These are phyloP conservation scores for Pseudogymnoascus sp. DNA, from an alignment of 2,329 filamentous ascomycete species.

Conservation along the genomic window DNA sequence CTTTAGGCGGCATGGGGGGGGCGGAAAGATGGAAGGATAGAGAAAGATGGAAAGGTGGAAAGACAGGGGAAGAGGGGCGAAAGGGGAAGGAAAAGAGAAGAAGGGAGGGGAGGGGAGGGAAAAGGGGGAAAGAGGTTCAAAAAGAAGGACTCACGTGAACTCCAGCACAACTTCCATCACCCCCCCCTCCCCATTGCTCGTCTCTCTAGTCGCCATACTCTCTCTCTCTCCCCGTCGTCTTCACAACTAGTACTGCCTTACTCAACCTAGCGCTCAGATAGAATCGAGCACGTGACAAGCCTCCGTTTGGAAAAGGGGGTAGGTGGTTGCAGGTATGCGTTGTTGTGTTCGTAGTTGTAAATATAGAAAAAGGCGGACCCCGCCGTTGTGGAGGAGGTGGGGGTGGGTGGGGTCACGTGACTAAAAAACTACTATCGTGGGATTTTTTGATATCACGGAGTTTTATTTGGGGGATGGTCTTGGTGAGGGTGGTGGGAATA, in stretches of 20 bases:
- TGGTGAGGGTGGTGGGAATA: too few species aligned
- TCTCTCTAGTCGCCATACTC: neutral
- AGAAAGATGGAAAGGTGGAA: too few species aligned
- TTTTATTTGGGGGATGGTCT: too few species aligned
- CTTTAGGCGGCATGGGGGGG: neutral
- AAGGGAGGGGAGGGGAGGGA: neutral
- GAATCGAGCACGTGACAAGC: too few species aligned
- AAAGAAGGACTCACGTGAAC: constrained; percentile 40
- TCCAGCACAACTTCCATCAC: constrained; percentile 39
- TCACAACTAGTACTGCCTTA: neutral
- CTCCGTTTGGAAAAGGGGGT: too few species aligned
- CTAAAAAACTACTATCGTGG: neutral
- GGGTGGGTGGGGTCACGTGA: constrained; percentile 12
- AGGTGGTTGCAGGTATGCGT: too few species aligned
- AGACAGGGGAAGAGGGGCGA: neutral
- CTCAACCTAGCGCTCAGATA: too few species aligned
- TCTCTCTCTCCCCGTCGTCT: constrained; percentile 12
- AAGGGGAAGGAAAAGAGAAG: neutral
- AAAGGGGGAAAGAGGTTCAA: neutral
- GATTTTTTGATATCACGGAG: neutral
- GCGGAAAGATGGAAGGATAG: neutral
- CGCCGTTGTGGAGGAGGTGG: neutral
- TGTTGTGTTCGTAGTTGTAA: too few species aligned
- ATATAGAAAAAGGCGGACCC: too few species aligned
- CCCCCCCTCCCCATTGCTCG: neutral